Evolutionary conservation across 306 rosid genomes (phyloP).

Genomic region (Rosa chinensis): DNA sequence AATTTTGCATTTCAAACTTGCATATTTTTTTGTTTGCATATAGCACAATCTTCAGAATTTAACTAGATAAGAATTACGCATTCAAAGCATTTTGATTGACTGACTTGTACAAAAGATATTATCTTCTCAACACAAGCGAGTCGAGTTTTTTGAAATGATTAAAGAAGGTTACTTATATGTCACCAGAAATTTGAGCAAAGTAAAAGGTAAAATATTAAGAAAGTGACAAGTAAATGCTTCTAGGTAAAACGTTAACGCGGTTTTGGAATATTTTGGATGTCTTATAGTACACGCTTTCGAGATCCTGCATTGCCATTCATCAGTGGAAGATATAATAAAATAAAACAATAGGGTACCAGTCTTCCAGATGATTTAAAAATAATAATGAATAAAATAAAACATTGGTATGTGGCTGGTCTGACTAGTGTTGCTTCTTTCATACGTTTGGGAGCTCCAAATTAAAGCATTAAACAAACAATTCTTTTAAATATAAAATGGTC

Average conservation of each 20-base stretch:
- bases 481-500: background rate
- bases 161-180: background rate
- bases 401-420: conserved; percentile 17
- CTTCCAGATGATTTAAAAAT: too few species aligned
- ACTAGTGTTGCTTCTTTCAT: conserved; percentile 28
- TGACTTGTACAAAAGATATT: background rate
- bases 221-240: background rate
- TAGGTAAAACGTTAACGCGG: conserved; percentile 18
- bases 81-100: background rate
- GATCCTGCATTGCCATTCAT: background rate
- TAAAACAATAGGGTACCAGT: background rate
- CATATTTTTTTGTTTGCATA: too few species aligned
- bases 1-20: too few species aligned
- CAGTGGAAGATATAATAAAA: background rate
- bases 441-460: conserved; percentile 35
- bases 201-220: background rate
- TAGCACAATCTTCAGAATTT: background rate
- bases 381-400: background rate
- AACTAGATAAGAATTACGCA: too few species aligned
- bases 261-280: conserved; percentile 25
- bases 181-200: background rate
- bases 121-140: background rate
- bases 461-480: background rate
- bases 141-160: too few species aligned
- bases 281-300: conserved; percentile 24